phyloP scores from a whole-genome alignment of 2,329 filamentous ascomycete genomes.

The Cercospora berteroae region DNA sequence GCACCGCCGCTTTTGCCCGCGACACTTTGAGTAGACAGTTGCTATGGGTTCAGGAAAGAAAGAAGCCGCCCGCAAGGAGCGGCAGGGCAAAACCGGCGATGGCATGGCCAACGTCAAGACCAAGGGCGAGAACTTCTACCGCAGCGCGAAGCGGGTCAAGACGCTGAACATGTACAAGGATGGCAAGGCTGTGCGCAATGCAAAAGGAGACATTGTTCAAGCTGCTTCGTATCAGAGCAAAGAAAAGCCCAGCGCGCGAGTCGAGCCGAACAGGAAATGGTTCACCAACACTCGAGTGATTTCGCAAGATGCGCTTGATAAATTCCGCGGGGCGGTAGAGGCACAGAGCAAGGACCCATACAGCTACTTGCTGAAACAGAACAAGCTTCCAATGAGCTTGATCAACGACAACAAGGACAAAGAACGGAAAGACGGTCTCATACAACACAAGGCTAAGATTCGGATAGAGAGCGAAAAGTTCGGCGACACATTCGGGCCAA shows the following conservation, averaged over 20 bases:
- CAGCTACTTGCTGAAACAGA: slow-evolving; percentile 90
- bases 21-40: not conserved
- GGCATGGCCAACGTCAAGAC: slow-evolving; percentile 87
- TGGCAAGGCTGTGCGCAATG: slow-evolving; percentile 77
- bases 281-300: slow-evolving; percentile 93
- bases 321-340: slow-evolving; percentile 88
- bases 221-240: slow-evolving; percentile 80
- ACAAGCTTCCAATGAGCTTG: slow-evolving; percentile 94
- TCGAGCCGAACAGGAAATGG: slow-evolving; percentile 97
- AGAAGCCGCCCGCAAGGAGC: slow-evolving; percentile 75
- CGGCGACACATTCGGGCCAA: slow-evolving; percentile 85
- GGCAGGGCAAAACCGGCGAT: slow-evolving; percentile 81
- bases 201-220: slow-evolving; percentile 78
- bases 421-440: slow-evolving; percentile 70
- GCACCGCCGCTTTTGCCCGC: not conserved
- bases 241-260: slow-evolving; percentile 76
- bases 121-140: slow-evolving; percentile 99
- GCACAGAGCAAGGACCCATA: slow-evolving; percentile 89
- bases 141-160: slow-evolving; percentile 81
- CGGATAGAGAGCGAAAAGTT: slow-evolving; percentile 85
- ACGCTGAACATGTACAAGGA: slow-evolving; percentile 87
- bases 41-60: slow-evolving; percentile 89
- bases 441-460: slow-evolving; percentile 93
- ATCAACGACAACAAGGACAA: slow-evolving; percentile 72
- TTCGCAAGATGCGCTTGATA: slow-evolving; percentile 79